phyloP scores from a whole-genome alignment of 2,329 filamentous ascomycete genomes.

The Whalleya microplaca region DNA sequence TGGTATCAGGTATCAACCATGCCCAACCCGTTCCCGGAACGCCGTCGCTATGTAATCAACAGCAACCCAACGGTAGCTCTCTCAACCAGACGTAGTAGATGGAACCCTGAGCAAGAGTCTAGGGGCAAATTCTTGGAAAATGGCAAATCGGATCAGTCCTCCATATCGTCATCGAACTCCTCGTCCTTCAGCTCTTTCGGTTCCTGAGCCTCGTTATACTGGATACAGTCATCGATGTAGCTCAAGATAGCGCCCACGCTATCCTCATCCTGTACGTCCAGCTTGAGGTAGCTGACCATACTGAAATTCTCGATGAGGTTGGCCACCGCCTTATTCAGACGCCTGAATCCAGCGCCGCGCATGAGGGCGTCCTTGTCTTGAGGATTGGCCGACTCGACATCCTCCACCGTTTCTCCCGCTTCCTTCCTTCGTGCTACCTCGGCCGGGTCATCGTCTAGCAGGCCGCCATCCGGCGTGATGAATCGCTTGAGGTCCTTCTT shows the following conservation, averaged over 20 bases:
- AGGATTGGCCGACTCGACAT: constrained; percentile 61
- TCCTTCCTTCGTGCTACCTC: constrained; percentile 50
- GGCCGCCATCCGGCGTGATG: constrained; percentile 78
- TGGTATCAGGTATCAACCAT: constrained; percentile 25
- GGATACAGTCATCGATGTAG: constrained; percentile 56
- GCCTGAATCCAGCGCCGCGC: constrained; percentile 79
- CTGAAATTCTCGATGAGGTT: constrained; percentile 95
- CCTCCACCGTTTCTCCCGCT: constrained; percentile 47
- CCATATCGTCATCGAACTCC: constrained; percentile 32
- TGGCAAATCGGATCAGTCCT: neutral
- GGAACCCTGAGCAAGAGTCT: neutral
- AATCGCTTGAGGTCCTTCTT: constrained; percentile 90
- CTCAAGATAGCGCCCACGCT: constrained; percentile 73
- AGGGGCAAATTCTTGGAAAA: neutral
- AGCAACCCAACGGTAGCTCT: constrained; percentile 1
- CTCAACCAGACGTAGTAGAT: neutral
- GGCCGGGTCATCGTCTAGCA: constrained; percentile 79
- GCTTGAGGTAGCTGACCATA: constrained; percentile 93
- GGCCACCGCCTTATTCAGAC: constrained; percentile 85
- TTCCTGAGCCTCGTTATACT: constrained; percentile 41
- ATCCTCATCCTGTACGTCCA: constrained; percentile 90
- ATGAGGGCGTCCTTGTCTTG: constrained; percentile 71
- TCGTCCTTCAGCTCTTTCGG: constrained; percentile 40
- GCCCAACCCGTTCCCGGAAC: constrained; percentile 18
- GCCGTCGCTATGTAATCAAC: constrained; percentile 36